Evolutionary conservation across 2,329 filamentous ascomycete genomes (phyloP), one percentile per base, ranked within the genome.

Genomic region (Penicillium sp.): DNA sequence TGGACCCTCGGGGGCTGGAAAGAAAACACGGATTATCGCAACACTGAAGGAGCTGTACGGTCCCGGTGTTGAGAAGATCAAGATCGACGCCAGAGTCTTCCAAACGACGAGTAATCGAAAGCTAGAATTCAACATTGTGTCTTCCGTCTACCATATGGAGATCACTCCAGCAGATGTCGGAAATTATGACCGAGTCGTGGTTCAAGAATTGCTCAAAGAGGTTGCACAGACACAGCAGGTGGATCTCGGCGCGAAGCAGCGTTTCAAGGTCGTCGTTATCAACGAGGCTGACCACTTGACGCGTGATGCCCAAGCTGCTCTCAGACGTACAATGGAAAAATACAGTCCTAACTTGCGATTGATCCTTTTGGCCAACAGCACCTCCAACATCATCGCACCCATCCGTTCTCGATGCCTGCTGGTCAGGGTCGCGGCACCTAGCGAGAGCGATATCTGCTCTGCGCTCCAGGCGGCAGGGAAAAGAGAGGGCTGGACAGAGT

Each of bases 171-270:
- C 91, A 1, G 94, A 99, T 65, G 94, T 99, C 4, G 94, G 93
- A 57, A 96, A 89, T 73, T 97, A 97, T 69, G 94, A 99, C 74
- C 84, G 94, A 50, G 94, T 99, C 3, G 94, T 99, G 1, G 83
- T 99, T 13, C 94, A 99, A 71, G 94, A 97, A 68, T 79, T 99
- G 45, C 79, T 99, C 45, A 99, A 99, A 74, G 94, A 99, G 75
- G 93, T 99, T 5, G 94, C 95, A 29, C 95, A 99, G 75, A 99
- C 94, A 49, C 94, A 99, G 73, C 95, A 99, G 77, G 94, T 99
- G n/a, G 94, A 99, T 72, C 81, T 94, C 63, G 82, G 86, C 11
- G 95, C 95, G 14, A 89, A 86, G 71, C 94, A 99, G 72, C 84
- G 87, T 42, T 99, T 99, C 83, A 99, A 99, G 77, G 92, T 99